Conservation (phyloP, 163 green algal species). For the Scenedesmus sp. region DNA sequence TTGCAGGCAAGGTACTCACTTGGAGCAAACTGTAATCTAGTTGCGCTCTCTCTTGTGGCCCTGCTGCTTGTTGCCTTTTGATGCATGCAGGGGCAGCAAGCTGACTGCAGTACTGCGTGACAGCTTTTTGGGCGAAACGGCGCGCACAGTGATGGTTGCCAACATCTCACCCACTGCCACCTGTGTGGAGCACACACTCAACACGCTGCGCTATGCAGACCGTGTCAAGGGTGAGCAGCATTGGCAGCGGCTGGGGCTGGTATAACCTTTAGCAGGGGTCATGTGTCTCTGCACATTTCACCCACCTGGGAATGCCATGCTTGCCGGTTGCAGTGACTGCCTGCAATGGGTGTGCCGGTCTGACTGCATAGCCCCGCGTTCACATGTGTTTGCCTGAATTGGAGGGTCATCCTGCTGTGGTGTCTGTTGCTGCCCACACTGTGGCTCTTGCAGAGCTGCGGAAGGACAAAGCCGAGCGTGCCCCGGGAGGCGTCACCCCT, state of each 20-base stretch:
- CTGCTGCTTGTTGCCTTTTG: neutral
- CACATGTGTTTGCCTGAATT: too few relatives aligned
- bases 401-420: neutral
- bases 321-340: neutral
- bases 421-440: neutral
- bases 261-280: neutral
- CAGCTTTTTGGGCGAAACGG: conserved; percentile 67
- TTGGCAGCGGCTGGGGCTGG: neutral
- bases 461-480: conserved; percentile 79
- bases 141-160: conserved; percentile 99
- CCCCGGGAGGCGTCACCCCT: conserved; percentile 72
- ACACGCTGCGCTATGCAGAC: conserved; percentile 99
- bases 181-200: conserved; percentile 98
- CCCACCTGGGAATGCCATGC: neutral
- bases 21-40: neutral
- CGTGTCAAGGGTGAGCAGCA: conserved; percentile 86
- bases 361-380: too few relatives aligned
- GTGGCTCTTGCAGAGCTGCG: conserved; percentile 73
- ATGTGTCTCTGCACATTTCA: neutral
- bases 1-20: neutral
- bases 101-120: conserved; percentile 85
- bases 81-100: conserved; percentile 85
- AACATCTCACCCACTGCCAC: conserved; percentile 93
- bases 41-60: too few relatives aligned
- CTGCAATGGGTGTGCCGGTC: too few relatives aligned